Base-by-base conservation (phyloP, 495 filamentous ascomycete species). In the Daldinia vernicosa region DNA sequence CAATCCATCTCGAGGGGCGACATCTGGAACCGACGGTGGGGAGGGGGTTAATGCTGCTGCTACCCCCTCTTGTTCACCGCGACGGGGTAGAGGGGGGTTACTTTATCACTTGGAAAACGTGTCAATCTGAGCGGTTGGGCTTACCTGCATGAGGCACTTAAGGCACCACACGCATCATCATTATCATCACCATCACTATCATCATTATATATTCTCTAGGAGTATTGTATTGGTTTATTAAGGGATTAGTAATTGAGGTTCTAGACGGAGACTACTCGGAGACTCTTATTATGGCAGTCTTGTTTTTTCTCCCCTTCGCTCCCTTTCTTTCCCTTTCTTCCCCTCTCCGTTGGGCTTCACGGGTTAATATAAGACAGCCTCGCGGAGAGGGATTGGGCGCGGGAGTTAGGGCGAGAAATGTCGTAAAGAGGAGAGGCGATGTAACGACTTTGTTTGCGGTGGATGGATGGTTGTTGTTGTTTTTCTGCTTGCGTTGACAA, bases 91-190 rank as follows among this genome's bases (percentile, higher is more conserved):
- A 57, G 37, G 63, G 52, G 63, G 35, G 69, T 63, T 67, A 45
- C 53, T 50, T 19, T 67, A 67, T 57, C 64, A 67, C 59, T 26
- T 56, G 14, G 15, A 71, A 71, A 71, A 67, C 47, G 43, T 63
- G 69, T 67, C 69, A n/a, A 63, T 50, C 63, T 71, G 52, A 71
- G 17, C 32, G 35, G 69, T 71, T 67, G 69, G 69, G 69, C 69
- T 43, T 67, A 55, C 69, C 12, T 71, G 69, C 69, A 71, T 71
- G 39, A 57, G 58, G 58, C 43, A 59, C 40, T 9, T 45, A 47
- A 47, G 43, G 43, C 43, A 47, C 43, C 43, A 24, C 12, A 53
- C 27, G 30, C n/a, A 15, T 35, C 9, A 12, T 33, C 32, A 33
- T 12, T 2, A 33, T 12, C 32, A 33, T 33, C 32, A 33, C n/a